Evolutionary conservation across 2,329 filamentous ascomycete genomes (phyloP).

Genomic region (Diaporthe caulivora): DNA sequence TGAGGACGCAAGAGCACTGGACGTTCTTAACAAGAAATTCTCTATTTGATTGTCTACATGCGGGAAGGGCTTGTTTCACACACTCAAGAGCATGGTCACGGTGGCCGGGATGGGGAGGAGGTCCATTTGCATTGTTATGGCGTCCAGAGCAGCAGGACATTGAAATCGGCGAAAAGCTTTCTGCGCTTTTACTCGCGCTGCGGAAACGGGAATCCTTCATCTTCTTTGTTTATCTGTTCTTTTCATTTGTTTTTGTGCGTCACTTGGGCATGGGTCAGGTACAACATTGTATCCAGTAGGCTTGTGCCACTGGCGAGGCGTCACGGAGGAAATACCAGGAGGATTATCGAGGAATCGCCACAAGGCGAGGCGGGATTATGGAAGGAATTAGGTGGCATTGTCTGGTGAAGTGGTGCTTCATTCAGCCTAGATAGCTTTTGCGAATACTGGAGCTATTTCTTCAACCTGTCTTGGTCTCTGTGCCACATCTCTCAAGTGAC

Average conservation of each 20-base stretch:
- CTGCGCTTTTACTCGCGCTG: not conserved
- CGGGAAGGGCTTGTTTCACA: not conserved
- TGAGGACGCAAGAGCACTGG: slow-evolving; percentile 45
- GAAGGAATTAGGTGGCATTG: not conserved
- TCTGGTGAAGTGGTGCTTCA: not conserved
- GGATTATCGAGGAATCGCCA: not conserved
- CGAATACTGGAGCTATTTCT: not conserved
- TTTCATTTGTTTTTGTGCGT: not conserved
- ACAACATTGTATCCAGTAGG: not conserved
- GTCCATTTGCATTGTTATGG: slow-evolving; percentile 32
- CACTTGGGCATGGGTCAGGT: slow-evolving; percentile 1
- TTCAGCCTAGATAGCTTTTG: slow-evolving; percentile 17
- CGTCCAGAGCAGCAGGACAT: slow-evolving; percentile 25
- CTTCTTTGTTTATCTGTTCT: not conserved
- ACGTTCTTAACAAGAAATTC: slow-evolving; percentile 48
- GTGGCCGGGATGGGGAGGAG: not conserved
- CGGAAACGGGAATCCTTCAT: not conserved
- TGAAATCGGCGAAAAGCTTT: slow-evolving; percentile 16
- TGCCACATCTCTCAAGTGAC: too few species aligned
- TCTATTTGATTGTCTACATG: slow-evolving; percentile 41
- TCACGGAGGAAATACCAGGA: slow-evolving; percentile 27
- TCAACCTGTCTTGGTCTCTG: not conserved
- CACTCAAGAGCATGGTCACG: not conserved
- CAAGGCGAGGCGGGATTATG: not conserved
- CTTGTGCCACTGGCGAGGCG: slow-evolving; percentile 14